Evolutionary conservation across 352 stramenopile genomes (phyloP).

Genomic region (Globisporangium radiosum): DNA sequence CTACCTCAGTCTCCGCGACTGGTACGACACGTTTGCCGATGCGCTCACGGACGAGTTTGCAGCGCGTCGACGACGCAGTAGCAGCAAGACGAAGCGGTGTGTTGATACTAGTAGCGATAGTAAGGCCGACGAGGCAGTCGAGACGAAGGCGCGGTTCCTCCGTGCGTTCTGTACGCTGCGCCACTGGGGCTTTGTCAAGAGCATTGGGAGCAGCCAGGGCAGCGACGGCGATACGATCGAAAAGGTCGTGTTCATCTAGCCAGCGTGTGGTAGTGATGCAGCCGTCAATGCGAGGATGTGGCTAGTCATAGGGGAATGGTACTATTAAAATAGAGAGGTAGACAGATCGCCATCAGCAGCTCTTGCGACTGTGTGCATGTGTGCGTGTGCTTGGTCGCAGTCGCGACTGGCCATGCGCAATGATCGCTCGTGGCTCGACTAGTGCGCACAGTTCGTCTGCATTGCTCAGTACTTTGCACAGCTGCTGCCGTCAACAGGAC

Average conservation of each 20-base stretch:
- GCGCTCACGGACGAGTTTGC: constrained; percentile 26
- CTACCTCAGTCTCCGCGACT: constrained; percentile 54
- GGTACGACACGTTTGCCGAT: constrained; percentile 53
- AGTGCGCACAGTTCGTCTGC: background rate
- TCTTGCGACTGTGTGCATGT: background rate
- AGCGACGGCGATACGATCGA: constrained; percentile 53
- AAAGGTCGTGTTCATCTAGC: constrained; percentile 76
- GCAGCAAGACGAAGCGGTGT: constrained; percentile 15
- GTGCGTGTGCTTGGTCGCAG: background rate
- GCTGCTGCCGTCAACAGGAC: background rate
- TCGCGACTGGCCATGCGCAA: background rate
- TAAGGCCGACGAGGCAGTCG: constrained; percentile 13
- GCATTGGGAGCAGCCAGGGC: constrained; percentile 33
- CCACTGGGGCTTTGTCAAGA: constrained; percentile 65
- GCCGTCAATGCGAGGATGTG: background rate
- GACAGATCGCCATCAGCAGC: no score
- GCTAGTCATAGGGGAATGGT: constrained; percentile 1
- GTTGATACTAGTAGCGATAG: background rate
- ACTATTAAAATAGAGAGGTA: constrained; percentile 30
- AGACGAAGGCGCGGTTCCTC: constrained; percentile 59
- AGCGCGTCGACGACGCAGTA: background rate
- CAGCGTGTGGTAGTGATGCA: background rate
- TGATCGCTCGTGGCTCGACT: no score
- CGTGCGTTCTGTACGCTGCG: constrained; percentile 60
- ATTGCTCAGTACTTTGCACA: background rate